These are phyloP conservation scores for Pyrenophora teres DNA, from an alignment of 2,329 filamentous ascomycete species.

Conservation along the genomic window DNA sequence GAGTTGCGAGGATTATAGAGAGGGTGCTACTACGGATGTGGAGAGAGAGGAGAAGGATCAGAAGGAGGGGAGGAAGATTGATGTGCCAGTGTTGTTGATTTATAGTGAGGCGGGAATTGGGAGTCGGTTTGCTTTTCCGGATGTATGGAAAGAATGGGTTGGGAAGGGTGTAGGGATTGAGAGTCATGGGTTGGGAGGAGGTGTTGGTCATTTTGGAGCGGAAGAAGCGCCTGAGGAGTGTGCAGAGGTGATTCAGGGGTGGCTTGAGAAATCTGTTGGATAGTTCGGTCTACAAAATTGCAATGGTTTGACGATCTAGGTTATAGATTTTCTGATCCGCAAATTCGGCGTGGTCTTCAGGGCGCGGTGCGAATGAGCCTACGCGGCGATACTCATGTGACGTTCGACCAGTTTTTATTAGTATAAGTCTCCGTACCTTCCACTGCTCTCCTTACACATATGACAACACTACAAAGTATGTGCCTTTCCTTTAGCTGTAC, in stretches of 20 bases:
- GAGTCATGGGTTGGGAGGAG: conserved; percentile 54
- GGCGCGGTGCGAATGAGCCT: too few species aligned
- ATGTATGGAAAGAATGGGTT: conserved; percentile 58
- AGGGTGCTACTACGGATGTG: conserved; percentile 58
- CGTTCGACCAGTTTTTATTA: too few species aligned
- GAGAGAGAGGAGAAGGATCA: conserved; percentile 56
- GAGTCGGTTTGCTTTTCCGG: conserved; percentile 52
- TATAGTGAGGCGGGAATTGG: conserved; percentile 59
- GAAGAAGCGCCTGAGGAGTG: conserved; percentile 59
- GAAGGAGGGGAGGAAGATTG: conserved; percentile 51
- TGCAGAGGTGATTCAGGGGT: conserved; percentile 46
- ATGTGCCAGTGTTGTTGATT: conserved; percentile 55
- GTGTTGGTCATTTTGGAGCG: conserved; percentile 62
- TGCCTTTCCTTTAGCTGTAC: too few species aligned
- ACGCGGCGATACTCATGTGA: too few species aligned
- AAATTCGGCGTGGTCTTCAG: too few species aligned
- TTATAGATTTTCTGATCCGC: too few species aligned
- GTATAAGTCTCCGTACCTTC: too few species aligned
- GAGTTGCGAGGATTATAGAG: conserved; percentile 63
- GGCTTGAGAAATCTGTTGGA: conserved; percentile 9
- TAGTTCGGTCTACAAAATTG: neutral
- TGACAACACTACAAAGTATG: too few species aligned
- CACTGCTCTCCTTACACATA: too few species aligned
- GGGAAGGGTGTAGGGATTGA: conserved; percentile 52
- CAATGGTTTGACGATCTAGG: neutral